phyloP scores from a whole-genome alignment of 2,329 filamentous ascomycete genomes.

The Paecilomyces dactylethromorphus region DNA sequence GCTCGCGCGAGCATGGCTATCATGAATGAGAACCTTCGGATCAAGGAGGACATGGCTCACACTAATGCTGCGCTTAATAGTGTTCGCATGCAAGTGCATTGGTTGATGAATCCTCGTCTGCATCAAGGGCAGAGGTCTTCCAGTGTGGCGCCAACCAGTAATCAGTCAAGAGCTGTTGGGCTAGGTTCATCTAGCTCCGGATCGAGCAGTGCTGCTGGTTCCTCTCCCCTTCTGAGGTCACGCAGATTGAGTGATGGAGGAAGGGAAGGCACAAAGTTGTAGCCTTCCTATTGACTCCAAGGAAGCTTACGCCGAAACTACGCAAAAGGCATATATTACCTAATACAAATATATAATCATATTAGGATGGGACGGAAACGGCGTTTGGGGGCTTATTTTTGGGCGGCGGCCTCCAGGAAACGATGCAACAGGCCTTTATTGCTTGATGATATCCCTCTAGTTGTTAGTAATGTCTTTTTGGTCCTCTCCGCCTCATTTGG shows the following conservation, averaged over 20 bases:
- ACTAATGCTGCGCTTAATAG: conserved; percentile 54
- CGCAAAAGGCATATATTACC: not conserved
- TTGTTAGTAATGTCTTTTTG: not conserved
- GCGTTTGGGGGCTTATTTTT: not conserved
- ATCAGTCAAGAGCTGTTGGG: conserved; percentile 1
- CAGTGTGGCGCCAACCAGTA: conserved; percentile 9
- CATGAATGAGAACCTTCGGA: conserved; percentile 56
- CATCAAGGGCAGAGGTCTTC: conserved; percentile 32
- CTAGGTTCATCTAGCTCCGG: conserved; percentile 17
- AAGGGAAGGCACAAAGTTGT: conserved; percentile 35
- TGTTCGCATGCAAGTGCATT: conserved; percentile 56
- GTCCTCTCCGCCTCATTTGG: not conserved
- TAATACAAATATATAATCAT: not conserved
- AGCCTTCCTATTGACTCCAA: not conserved
- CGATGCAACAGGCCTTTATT: not conserved
- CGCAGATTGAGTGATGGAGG: conserved; percentile 34
- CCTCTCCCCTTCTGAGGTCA: conserved; percentile 17
- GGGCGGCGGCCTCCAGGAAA: not conserved
- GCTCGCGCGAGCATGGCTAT: conserved; percentile 56
- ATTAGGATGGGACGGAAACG: not conserved
- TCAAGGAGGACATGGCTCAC: conserved; percentile 57
- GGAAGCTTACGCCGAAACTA: not conserved
- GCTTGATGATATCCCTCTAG: not conserved
- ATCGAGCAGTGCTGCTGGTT: conserved; percentile 16
- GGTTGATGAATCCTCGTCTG: conserved; percentile 53